Conservation (phyloP, 2,329 filamentous ascomycete species). For the Didymella segeticola region DNA sequence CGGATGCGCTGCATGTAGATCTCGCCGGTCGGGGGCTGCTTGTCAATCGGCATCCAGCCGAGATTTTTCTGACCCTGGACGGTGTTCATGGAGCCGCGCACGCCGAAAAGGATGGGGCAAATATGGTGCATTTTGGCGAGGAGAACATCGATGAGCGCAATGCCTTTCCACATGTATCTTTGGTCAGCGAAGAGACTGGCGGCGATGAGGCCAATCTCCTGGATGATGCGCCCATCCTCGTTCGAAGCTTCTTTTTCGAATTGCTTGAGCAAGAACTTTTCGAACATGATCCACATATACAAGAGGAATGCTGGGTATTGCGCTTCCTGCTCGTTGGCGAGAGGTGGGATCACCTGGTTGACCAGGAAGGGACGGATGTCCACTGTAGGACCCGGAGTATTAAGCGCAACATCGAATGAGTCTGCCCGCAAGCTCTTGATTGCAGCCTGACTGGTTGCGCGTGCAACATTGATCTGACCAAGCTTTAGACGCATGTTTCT, state of each 20-base stretch:
- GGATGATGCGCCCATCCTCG: constrained; percentile 59
- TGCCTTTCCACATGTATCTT: constrained; percentile 70
- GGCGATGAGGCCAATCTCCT: constrained; percentile 79
- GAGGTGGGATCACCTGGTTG: constrained; percentile 37
- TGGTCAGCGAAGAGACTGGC: constrained; percentile 76
- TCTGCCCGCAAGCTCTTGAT: constrained; percentile 40
- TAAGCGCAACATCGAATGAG: constrained; percentile 35
- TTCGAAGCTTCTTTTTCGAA: constrained; percentile 50
- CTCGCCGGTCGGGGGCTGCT: constrained; percentile 60
- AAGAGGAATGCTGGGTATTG: constrained; percentile 59
- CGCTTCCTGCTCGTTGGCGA: constrained; percentile 38
- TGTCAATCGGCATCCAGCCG: constrained; percentile 37
- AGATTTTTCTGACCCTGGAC: constrained; percentile 44
- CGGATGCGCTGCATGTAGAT: constrained; percentile 82
- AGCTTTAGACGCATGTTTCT: constrained; percentile 40
- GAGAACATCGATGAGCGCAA: constrained; percentile 79
- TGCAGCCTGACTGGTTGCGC: constrained; percentile 34
- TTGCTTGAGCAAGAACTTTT: constrained; percentile 75
- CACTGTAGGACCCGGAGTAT: constrained; percentile 36
- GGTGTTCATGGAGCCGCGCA: constrained; percentile 77
- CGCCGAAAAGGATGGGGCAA: constrained; percentile 86
- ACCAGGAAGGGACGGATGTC: constrained; percentile 48
- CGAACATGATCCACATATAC: constrained; percentile 77
- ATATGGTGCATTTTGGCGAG: constrained; percentile 83
- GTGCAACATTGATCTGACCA: constrained; percentile 43